Evolutionary conservation across 208 protist genomes (phyloP).

Genomic region (Lotmaria passim): DNA sequence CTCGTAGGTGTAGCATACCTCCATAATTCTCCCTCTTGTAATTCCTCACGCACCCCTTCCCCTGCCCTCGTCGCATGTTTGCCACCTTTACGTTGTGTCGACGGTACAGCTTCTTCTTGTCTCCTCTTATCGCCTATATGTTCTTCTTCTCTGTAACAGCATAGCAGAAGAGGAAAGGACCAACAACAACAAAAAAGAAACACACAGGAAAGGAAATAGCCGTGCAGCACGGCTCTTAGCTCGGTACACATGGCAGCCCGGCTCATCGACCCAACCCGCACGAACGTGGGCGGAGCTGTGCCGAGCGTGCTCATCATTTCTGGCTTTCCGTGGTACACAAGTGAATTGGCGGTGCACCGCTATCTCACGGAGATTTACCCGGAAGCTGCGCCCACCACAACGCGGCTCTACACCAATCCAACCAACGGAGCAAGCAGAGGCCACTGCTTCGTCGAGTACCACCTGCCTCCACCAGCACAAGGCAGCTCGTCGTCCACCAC

Average conservation of each 20-base stretch:
- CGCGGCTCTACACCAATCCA: conserved; percentile 78
- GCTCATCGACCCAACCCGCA: conserved; percentile 29
- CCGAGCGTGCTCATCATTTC: conserved; percentile 73
- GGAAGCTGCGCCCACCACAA: conserved; percentile 46
- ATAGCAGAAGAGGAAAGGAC: no score
- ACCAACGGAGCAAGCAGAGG: conserved; percentile 79
- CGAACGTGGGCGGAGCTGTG: conserved; percentile 8
- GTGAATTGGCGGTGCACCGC: conserved; percentile 49
- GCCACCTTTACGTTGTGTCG: no score
- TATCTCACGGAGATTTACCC: conserved; percentile 63
- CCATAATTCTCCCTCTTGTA: no score
- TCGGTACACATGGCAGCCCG: conserved; percentile 26
- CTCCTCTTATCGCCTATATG: no score
- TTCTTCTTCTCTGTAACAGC: no score
- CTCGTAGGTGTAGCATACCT: no score
- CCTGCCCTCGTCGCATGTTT: no score
- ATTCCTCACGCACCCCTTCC: no score
- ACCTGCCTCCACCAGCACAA: conserved; percentile 17
- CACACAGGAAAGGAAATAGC: no score
- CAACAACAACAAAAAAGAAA: no score
- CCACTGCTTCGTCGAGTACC: conserved; percentile 85
- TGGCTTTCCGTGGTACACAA: conserved; percentile 82
- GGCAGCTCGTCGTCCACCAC: neutral
- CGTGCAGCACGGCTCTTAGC: no score
- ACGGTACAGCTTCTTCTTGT: no score